A percentile compares a stretch with the other conserved stretches of the same genome.
phyloP scores from a whole-genome alignment of 257 asterid genomes.

The Euphrasia confusa region DNA sequence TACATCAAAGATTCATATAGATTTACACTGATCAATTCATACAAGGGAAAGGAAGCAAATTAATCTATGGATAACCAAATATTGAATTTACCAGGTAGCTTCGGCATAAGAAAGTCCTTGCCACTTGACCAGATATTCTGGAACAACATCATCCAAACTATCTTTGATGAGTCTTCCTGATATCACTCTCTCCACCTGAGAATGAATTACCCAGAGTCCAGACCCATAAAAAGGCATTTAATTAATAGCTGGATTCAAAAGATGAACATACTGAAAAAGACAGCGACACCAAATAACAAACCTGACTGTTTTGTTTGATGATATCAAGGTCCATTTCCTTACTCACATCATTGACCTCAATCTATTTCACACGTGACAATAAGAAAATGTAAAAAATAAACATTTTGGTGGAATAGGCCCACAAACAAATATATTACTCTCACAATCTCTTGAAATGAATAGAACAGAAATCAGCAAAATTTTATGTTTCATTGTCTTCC shows the following conservation, averaged over 20 bases:
- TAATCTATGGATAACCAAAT: constrained; percentile 20
- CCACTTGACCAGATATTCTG: constrained; percentile 98
- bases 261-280: constrained; percentile 15
- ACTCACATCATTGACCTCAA: constrained; percentile 97
- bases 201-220: constrained; percentile 28
- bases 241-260: constrained; percentile 2
- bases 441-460: neutral
- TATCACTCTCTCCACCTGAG: constrained; percentile 91
- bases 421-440: neutral
- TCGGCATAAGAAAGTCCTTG: constrained; percentile 97
- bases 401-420: constrained; percentile 6
- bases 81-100: constrained; percentile 75
- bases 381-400: constrained; percentile 14
- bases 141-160: constrained; percentile 67
- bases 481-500: neutral
- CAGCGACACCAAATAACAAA: constrained; percentile 23
- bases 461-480: neutral
- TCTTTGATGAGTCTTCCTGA: constrained; percentile 80
- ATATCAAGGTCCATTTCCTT: constrained; percentile 99
- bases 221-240: constrained; percentile 18
- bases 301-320: constrained; percentile 91
- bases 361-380: constrained; percentile 40
- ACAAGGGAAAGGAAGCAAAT: constrained; percentile 15
- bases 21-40: constrained; percentile 6
- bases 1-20: neutral